phyloP scores from a whole-genome alignment of 176 grass and related monocot species.

The Aegilops speltoides region DNA sequence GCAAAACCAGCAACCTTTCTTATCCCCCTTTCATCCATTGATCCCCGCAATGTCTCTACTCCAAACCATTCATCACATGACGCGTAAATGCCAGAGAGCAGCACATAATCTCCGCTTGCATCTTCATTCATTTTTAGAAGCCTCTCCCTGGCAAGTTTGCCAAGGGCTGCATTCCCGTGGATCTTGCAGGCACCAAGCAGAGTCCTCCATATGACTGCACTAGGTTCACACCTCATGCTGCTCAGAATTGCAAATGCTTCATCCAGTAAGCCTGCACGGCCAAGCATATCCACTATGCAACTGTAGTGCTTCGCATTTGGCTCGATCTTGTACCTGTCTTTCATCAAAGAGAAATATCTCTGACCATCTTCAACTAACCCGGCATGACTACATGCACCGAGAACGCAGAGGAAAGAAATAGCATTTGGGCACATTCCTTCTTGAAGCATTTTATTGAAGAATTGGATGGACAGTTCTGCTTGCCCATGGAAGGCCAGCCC shows the following conservation, averaged over 20 bases:
- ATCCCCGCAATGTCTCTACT: constrained; percentile 40
- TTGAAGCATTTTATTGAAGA: constrained; percentile 48
- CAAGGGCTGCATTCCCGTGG: constrained; percentile 29
- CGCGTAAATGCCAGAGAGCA: constrained; percentile 52
- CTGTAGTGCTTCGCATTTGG: constrained; percentile 49
- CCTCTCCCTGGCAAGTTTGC: constrained; percentile 28
- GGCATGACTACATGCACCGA: constrained; percentile 51
- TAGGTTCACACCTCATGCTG: constrained; percentile 36
- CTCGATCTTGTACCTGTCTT: constrained; percentile 9
- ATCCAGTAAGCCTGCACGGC: constrained; percentile 36
- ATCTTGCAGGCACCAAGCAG: constrained; percentile 52
- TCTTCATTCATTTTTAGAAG: constrained; percentile 38
- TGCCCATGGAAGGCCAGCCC: constrained; percentile 47
- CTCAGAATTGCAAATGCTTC: constrained; percentile 40
- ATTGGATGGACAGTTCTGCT: neutral
- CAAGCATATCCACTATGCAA: constrained; percentile 51
- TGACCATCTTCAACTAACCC: constrained; percentile 43
- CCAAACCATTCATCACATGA: constrained; percentile 37
- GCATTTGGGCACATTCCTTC: constrained; percentile 26
- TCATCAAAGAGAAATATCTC: constrained; percentile 40
- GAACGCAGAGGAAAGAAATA: constrained; percentile 47
- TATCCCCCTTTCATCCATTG: constrained; percentile 45
- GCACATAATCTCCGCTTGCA: constrained; percentile 46
- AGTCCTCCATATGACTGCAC: constrained; percentile 48
- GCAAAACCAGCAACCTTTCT: constrained; percentile 48